Evolutionary conservation across 2,329 filamentous ascomycete genomes (phyloP), one percentile per base, ranked within the genome.

Genomic region (Venturia oleaginea): DNA sequence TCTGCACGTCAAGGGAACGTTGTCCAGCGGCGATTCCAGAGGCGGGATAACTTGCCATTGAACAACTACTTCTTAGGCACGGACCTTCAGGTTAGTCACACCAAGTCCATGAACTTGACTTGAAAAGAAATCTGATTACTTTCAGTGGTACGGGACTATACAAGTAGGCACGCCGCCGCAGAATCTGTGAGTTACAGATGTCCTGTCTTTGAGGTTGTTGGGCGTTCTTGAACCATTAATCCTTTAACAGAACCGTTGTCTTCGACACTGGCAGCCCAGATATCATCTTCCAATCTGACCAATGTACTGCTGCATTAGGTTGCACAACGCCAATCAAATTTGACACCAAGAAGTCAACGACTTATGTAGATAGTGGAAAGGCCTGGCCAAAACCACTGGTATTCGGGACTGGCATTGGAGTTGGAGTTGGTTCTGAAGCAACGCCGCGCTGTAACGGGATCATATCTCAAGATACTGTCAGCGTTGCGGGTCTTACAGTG

Each of bases 101-200:
- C 38, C 11, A 15, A 11, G 38, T 40, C 38, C 13, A 17, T 17
- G 38, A 40, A 4, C 34, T 10, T 37, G n/a, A n/a, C n/a, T n/a
- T n/a, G n/a, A n/a, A n/a, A n/a, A n/a, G n/a, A n/a, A n/a, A n/a
- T 22, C 59, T 42, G 42, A 42, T 27, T 22, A 17, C 42, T 6
- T n/a, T 13, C 43, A 62, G 61, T 62, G 61, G 61, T 62, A 46
- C 11, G 61, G 61, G n/a, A 62, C 61, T 11, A 17, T 62, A 24
- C 40, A 62, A 32, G 42, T 62, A 2, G 61, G 61, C 6, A 62
- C 38, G 42, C 61, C 61, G 19, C 61, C 61, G 17, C 61, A 62
- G 46, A 54, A 62, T 37, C 27, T 62, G 61, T 62, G 43, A 43
- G 61, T 51, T 51, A 11, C n/a, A 13, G n/a, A 24, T 8, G 2